phyloP scores from a whole-genome alignment of 148 eudicot genomes.

The Heliamphora exappendiculata region DNA sequence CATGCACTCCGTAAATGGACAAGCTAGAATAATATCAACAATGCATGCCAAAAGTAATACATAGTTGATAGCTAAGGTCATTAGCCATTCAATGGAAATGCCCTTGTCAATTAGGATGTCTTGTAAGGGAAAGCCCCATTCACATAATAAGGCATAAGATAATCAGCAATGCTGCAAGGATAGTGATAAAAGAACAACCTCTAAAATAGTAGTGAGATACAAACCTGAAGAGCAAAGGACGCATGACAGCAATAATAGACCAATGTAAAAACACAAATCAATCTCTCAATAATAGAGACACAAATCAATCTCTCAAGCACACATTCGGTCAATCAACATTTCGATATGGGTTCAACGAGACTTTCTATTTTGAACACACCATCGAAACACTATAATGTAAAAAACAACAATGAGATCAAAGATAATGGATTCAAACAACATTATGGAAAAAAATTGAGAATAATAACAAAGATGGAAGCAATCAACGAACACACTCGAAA shows the following conservation, averaged over 20 bases:
- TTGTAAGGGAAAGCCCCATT: background rate
- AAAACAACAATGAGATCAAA: no score
- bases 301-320: no score
- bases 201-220: constrained; percentile 13
- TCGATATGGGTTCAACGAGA: no score
- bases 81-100: background rate
- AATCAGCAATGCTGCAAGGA: background rate
- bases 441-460: no score
- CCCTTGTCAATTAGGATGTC: background rate
- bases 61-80: background rate
- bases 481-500: no score
- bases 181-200: background rate
- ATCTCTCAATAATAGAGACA: no score
- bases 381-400: no score
- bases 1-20: background rate
- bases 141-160: background rate
- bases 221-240: constrained; percentile 98
- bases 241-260: constrained; percentile 98
- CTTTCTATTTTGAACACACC: no score
- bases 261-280: no score
- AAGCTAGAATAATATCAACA: background rate
- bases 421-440: no score
- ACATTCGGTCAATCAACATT: no score
- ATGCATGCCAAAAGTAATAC: background rate
- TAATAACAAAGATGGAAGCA: no score